Conservation (phyloP, 2,329 filamentous ascomycete species). For the Colletotrichum eremochloae region DNA sequence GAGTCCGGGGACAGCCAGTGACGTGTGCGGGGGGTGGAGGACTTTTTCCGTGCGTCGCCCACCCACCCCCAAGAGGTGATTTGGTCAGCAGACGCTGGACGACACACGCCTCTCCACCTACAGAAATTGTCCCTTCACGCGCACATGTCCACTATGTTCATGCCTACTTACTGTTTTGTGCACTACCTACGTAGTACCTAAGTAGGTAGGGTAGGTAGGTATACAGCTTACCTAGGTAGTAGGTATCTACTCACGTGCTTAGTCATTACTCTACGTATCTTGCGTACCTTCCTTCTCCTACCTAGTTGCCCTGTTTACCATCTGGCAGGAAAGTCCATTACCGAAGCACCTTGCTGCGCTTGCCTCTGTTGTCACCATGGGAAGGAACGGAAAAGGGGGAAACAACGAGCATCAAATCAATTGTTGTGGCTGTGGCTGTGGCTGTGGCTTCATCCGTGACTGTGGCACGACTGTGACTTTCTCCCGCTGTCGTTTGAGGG, state of each 20-base stretch:
- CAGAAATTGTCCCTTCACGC: not conserved
- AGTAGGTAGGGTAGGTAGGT: too few relatives aligned
- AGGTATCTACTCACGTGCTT: not conserved
- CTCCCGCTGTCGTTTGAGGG: too few relatives aligned
- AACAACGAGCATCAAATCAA: not conserved
- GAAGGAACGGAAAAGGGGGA: not conserved
- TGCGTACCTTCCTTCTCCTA: too few relatives aligned
- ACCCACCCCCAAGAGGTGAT: not conserved
- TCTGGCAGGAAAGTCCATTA: not conserved
- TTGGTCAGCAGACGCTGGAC: conserved; percentile 33
- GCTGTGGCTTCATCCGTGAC: not conserved
- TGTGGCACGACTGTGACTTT: not conserved
- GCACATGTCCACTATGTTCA: not conserved
- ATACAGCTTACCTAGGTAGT: too few relatives aligned
- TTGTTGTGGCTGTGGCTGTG: not conserved
- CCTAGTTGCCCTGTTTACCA: too few relatives aligned
- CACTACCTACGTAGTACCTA: too few relatives aligned
- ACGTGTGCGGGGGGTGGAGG: conserved; percentile 24
- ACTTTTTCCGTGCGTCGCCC: not conserved
- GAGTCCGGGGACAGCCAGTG: conserved; percentile 28
- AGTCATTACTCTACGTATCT: not conserved
- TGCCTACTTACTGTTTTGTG: not conserved
- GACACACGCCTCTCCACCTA: conserved; percentile 36
- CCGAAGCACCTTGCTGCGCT: not conserved
- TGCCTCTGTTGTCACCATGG: not conserved